A percentile compares a stretch with the other conserved stretches of the same genome.
Evolutionary conservation across 23 red algal species (phyloP).

Genomic region (Gracilaria caudata): DNA sequence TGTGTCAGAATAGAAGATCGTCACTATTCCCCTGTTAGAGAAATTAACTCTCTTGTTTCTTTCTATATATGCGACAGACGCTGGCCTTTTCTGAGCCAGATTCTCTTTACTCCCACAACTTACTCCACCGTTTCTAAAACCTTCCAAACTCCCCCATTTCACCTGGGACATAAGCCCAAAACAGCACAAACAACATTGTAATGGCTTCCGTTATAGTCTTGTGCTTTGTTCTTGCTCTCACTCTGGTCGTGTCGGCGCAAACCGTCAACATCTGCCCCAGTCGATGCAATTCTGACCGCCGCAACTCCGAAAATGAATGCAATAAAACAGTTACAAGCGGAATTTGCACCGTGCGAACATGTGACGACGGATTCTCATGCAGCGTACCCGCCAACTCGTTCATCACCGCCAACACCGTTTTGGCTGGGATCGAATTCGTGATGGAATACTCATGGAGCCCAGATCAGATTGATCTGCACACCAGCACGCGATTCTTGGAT

Average conservation of each 20-base stretch:
- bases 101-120: too few relatives aligned
- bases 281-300: not conserved
- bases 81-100: too few relatives aligned
- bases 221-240: too few relatives aligned
- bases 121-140: too few relatives aligned
- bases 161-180: too few relatives aligned
- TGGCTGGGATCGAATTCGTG: not conserved
- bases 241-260: not conserved
- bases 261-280: not conserved
- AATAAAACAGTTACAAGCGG: not conserved
- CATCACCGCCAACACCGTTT: not conserved
- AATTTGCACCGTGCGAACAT: not conserved
- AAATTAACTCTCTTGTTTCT: too few relatives aligned
- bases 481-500: conserved; percentile 16
- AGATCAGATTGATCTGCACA: conserved; percentile 27
- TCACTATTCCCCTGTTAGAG: too few relatives aligned
- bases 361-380: not conserved
- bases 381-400: not conserved
- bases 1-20: too few relatives aligned
- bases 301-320: not conserved
- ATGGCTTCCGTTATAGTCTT: too few relatives aligned
- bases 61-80: too few relatives aligned
- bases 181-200: too few relatives aligned
- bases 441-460: not conserved
- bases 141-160: too few relatives aligned